Percentiles rank a stretch among this genome's conserved stretches.
Conservation (phyloP, 2,329 filamentous ascomycete genomes). For the Colletotrichum destructivum region DNA sequence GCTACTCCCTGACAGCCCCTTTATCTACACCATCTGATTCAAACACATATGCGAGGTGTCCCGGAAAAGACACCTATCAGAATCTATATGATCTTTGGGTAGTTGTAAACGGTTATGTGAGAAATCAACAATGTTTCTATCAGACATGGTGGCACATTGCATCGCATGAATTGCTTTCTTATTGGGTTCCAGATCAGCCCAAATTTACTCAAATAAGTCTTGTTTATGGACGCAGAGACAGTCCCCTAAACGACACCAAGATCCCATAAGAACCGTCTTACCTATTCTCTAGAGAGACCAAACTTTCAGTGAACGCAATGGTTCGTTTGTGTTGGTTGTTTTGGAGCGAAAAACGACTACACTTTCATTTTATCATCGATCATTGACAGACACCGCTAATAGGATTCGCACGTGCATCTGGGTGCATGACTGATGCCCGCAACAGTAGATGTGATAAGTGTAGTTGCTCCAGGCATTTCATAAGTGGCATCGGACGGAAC, state of each 20-base stretch:
- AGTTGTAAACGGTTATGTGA: too few species aligned
- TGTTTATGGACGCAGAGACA: too few species aligned
- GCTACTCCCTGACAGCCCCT: too few species aligned
- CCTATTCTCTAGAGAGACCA: background rate
- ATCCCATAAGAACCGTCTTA: background rate
- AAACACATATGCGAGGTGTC: too few species aligned
- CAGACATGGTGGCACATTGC: too few species aligned
- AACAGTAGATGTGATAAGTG: constrained; percentile 3
- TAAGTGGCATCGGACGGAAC: background rate
- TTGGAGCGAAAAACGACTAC: background rate
- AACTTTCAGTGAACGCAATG: background rate
- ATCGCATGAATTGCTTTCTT: too few species aligned
- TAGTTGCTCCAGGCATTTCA: constrained; percentile 1
- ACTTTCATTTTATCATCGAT: background rate
- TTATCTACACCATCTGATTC: too few species aligned
- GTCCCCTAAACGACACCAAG: background rate
- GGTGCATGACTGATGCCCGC: background rate
- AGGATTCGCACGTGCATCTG: background rate
- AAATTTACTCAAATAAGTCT: too few species aligned
- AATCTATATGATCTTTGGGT: too few species aligned
- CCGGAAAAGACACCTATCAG: too few species aligned
- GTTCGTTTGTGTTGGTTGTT: background rate
- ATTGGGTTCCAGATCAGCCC: too few species aligned
- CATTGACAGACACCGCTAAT: background rate
- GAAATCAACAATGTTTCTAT: too few species aligned